These are phyloP conservation scores for Diutina neorugosa DNA, from an alignment of 1,139 yeast genomes.

Conservation along the genomic window DNA sequence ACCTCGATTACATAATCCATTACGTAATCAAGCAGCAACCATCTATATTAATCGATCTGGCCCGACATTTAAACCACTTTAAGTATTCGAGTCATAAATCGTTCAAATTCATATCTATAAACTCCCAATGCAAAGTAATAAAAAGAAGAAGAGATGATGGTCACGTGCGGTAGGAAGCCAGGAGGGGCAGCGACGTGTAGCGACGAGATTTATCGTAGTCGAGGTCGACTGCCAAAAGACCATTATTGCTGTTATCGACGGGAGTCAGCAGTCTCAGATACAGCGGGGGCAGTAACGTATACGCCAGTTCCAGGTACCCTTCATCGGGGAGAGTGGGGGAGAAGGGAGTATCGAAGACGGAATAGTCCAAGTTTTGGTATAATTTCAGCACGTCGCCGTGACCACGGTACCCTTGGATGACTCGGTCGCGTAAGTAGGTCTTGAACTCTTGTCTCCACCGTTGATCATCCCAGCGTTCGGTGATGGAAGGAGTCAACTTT, in stretches of 20 bases:
- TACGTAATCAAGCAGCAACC: too few species aligned
- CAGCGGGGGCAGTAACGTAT: not conserved
- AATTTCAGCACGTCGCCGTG: slow-evolving; percentile 1
- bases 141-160: too few species aligned
- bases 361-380: slow-evolving; percentile 1
- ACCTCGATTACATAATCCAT: too few species aligned
- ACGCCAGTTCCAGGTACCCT: not conserved
- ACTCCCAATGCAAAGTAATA: not conserved
- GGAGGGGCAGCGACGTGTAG: slow-evolving; percentile 1
- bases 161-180: not conserved
- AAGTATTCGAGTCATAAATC: not conserved
- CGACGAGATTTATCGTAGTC: not conserved
- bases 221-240: not conserved
- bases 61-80: too few species aligned
- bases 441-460: not conserved
- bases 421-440: not conserved
- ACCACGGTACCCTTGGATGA: not conserved
- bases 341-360: not conserved
- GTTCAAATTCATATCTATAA: not conserved
- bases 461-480: not conserved
- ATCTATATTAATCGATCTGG: too few species aligned
- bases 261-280: slow-evolving; percentile 1
- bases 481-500: not conserved
- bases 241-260: not conserved
- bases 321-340: not conserved